Conservation (phyloP, 495 filamentous ascomycete species). For the Venustampulla echinocandica region DNA sequence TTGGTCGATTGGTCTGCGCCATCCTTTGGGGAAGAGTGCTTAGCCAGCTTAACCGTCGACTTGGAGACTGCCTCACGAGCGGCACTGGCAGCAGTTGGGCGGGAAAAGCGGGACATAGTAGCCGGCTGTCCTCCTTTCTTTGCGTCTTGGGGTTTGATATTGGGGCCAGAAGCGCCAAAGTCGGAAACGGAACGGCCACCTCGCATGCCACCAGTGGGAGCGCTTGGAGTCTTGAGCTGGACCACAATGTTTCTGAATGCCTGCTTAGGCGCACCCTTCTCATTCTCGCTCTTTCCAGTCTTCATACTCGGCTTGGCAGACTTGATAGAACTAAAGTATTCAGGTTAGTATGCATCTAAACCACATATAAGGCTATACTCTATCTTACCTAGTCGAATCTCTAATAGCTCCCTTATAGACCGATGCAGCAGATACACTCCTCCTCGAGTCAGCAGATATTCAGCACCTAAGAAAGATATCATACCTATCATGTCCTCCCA, state of each 20-base stretch:
- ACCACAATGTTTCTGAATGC: neutral
- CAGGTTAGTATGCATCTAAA: neutral
- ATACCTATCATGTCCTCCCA: no score
- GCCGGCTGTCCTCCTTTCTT: neutral
- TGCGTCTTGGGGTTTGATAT: neutral
- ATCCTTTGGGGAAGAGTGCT: no score
- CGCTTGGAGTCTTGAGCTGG: neutral
- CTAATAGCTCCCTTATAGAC: neutral
- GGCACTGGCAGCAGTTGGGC: neutral
- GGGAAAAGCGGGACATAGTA: neutral
- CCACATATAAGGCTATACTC: neutral
- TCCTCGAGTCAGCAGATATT: neutral
- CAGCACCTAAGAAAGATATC: no score
- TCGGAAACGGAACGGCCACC: no score
- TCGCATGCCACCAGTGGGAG: no score
- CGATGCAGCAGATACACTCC: neutral
- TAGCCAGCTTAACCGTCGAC: neutral
- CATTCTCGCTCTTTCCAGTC: neutral
- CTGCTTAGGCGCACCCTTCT: neutral
- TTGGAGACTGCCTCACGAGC: neutral
- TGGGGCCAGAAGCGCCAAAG: no score
- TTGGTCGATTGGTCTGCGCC: neutral
- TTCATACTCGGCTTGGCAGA: neutral
- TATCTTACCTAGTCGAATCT: neutral
- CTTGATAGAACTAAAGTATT: neutral